Conservation (phyloP, 768 basidiomycete species). For the Kwoniella europaea region DNA sequence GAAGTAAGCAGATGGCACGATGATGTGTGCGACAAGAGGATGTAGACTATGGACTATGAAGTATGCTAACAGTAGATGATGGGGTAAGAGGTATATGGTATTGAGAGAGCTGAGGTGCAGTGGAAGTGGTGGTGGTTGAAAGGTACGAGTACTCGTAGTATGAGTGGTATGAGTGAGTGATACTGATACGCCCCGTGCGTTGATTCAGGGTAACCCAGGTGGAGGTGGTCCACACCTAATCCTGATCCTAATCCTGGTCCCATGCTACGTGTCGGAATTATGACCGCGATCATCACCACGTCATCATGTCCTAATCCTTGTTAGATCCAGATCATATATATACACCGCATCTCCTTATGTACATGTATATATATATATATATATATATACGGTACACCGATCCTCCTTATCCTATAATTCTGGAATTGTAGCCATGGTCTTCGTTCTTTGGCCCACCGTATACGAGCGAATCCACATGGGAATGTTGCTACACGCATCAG, state of each 20-base stretch:
- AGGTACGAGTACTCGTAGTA: background rate
- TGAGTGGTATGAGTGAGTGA: background rate
- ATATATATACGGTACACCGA: no score
- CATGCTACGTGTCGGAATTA: constrained; percentile 2
- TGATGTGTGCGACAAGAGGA: background rate
- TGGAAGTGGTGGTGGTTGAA: background rate
- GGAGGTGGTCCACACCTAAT: constrained; percentile 14
- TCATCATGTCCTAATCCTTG: background rate
- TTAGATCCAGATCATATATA: background rate
- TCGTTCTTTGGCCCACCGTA: no score
- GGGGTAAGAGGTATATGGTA: background rate
- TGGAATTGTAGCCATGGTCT: no score
- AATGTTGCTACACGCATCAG: no score
- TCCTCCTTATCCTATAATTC: no score
- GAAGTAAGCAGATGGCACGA: background rate
- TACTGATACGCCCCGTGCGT: background rate
- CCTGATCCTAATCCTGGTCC: background rate
- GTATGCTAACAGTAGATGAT: background rate
- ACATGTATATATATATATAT: no score
- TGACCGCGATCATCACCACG: background rate
- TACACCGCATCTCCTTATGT: background rate
- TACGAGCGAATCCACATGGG: no score
- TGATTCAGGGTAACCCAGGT: background rate
- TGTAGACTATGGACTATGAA: background rate
- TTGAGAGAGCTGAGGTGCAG: background rate